A percentile compares a stretch with the other conserved stretches of the same genome.
phyloP scores from a whole-genome alignment of 2,329 filamentous ascomycete genomes.

The Colletotrichum incanum region DNA sequence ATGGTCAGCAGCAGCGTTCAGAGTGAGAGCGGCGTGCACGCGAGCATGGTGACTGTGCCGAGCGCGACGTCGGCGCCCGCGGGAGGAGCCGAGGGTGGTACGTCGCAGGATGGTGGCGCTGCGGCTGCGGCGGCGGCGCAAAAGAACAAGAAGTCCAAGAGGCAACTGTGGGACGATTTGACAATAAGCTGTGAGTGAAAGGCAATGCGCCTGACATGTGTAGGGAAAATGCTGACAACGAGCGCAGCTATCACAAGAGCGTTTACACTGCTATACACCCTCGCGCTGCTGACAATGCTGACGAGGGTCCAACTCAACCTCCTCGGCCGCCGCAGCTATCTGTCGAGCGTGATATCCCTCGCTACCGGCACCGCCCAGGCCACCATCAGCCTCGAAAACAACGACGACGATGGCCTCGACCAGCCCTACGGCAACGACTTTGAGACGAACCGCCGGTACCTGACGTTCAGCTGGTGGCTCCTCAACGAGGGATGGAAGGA shows the following conservation, averaged over 20 bases:
- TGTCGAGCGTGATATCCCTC: slow-evolving; percentile 93
- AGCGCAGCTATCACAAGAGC: slow-evolving; percentile 85
- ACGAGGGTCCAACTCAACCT: slow-evolving; percentile 98
- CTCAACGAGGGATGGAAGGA: slow-evolving; percentile 91
- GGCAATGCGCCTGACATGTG: neutral
- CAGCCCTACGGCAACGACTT: slow-evolving; percentile 93
- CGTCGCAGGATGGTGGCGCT: slow-evolving; percentile 42
- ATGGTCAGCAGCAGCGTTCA: slow-evolving; percentile 74
- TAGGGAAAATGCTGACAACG: slow-evolving; percentile 19
- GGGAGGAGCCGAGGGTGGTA: slow-evolving; percentile 44
- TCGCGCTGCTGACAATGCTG: slow-evolving; percentile 90
- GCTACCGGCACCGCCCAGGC: slow-evolving; percentile 82
- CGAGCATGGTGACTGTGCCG: slow-evolving; percentile 80
- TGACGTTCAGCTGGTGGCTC: slow-evolving; percentile 99
- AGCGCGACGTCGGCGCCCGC: slow-evolving; percentile 60
- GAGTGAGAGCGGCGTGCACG: slow-evolving; percentile 87
- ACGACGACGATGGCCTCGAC: slow-evolving; percentile 89
- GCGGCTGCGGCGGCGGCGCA: slow-evolving; percentile 51
- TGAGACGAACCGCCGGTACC: slow-evolving; percentile 93
- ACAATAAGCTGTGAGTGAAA: slow-evolving; percentile 87
- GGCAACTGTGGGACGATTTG: slow-evolving; percentile 96
- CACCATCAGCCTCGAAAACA: slow-evolving; percentile 91
- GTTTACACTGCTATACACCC: slow-evolving; percentile 92
- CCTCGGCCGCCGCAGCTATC: slow-evolving; percentile 93
- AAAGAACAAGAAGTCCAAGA: slow-evolving; percentile 82